phyloP scores from a whole-genome alignment of 768 basidiomycete genomes.

The Lentinula aciculospora region DNA sequence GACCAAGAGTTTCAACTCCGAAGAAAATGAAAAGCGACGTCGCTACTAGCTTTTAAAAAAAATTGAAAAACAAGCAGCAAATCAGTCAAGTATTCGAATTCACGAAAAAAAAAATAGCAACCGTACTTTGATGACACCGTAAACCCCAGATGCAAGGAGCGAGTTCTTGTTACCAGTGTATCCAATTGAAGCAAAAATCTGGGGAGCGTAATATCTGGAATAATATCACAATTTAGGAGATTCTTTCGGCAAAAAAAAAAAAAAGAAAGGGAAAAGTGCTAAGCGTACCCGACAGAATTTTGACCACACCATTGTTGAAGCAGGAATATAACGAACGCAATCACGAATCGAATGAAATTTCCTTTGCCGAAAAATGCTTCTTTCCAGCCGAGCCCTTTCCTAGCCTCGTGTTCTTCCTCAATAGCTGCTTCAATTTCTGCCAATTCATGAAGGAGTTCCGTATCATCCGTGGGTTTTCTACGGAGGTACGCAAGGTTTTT shows the following conservation, averaged over 20 bases:
- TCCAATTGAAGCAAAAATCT: slow-evolving; percentile 71
- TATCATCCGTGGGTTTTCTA: slow-evolving; percentile 21
- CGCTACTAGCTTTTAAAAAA: slow-evolving; percentile 51
- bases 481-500: slow-evolving; percentile 43
- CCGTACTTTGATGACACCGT: slow-evolving; percentile 18
- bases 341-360: slow-evolving; percentile 54
- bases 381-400: slow-evolving; percentile 38
- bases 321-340: slow-evolving; percentile 53
- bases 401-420: slow-evolving; percentile 45
- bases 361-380: slow-evolving; percentile 56
- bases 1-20: slow-evolving; percentile 59
- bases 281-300: slow-evolving; percentile 38
- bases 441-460: slow-evolving; percentile 32
- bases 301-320: slow-evolving; percentile 63
- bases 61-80: too few relatives aligned
- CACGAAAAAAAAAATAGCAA: not conserved
- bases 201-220: slow-evolving; percentile 65
- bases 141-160: slow-evolving; percentile 69
- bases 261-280: too few relatives aligned
- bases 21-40: slow-evolving; percentile 67
- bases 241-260: not conserved
- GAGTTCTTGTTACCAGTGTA: slow-evolving; percentile 53
- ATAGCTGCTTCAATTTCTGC: slow-evolving; percentile 61
- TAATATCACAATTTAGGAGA: not conserved
- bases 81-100: too few relatives aligned